Conservation (phyloP, 2,329 filamentous ascomycete genomes). For the Talaromyces sp. region DNA sequence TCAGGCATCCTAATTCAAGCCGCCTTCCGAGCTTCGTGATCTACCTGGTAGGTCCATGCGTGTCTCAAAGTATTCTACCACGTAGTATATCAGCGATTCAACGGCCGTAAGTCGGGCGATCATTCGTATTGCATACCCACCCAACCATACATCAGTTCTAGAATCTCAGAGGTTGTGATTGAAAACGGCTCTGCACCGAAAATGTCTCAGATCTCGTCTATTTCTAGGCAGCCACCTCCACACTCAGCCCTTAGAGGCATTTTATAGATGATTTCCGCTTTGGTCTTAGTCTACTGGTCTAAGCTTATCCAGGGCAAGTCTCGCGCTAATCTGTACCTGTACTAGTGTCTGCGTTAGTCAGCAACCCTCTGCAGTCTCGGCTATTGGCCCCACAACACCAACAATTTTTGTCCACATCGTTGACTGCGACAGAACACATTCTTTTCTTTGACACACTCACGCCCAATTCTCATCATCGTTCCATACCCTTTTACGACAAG, state of each 20-base stretch:
- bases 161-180: too few species aligned
- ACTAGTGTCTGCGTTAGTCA: background rate
- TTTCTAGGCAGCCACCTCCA: background rate
- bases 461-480: constrained; percentile 2
- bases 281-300: background rate
- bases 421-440: background rate
- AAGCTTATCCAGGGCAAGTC: too few species aligned
- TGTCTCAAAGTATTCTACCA: background rate
- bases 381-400: constrained; percentile 2
- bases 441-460: background rate
- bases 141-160: too few species aligned
- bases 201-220: background rate
- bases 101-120: background rate
- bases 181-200: background rate
- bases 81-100: too few species aligned
- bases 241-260: background rate
- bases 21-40: background rate
- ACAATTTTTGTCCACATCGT: background rate
- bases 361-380: background rate
- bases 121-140: background rate
- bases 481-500: constrained; percentile 7
- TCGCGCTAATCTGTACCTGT: background rate
- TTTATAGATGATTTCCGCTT: background rate
- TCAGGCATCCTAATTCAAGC: background rate
- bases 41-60: background rate